Evolutionary conservation across 345 rosid genomes (phyloP).

Genomic region (Mallotus nudiflorus): DNA sequence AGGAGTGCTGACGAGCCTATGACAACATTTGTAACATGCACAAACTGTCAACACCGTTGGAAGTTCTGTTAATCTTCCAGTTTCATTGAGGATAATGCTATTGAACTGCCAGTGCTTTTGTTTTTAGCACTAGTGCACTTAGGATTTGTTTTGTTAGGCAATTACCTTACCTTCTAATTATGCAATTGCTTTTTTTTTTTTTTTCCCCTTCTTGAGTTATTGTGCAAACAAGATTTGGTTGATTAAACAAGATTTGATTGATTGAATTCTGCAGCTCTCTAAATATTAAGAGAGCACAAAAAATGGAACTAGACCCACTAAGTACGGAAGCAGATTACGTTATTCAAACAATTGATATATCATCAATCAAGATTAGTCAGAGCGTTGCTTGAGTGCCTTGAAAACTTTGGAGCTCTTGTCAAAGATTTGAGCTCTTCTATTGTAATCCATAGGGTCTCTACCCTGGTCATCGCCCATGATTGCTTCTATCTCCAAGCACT

Average conservation of each 20-base stretch:
- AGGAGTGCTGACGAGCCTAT: conserved; percentile 14
- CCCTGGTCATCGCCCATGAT: conserved; percentile 86
- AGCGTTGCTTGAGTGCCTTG: conserved; percentile 51
- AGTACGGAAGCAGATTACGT: too few relatives aligned
- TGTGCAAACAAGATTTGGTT: not conserved
- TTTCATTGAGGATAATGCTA: not conserved
- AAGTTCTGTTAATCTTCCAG: not conserved
- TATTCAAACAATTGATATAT: too few relatives aligned
- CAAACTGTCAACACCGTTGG: not conserved
- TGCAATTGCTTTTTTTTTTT: too few relatives aligned
- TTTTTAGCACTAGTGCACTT: not conserved
- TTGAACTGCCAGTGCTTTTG: not conserved
- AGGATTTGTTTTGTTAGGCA: too few relatives aligned
- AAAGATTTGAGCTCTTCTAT: conserved; percentile 77
- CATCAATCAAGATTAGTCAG: not conserved
- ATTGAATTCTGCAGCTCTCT: not conserved
- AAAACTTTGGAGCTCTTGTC: conserved; percentile 64
- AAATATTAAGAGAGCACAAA: not conserved
- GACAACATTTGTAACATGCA: conserved; percentile 2
- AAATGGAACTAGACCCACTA: too few relatives aligned
- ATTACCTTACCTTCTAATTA: too few relatives aligned
- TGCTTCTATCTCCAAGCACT: conserved; percentile 80
- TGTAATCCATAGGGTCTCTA: conserved; percentile 63
- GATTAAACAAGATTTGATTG: not conserved
- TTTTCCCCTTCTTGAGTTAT: not conserved